Conservation (phyloP, 371 early-diverging fungal genomes). For the Mortierella sp. region DNA sequence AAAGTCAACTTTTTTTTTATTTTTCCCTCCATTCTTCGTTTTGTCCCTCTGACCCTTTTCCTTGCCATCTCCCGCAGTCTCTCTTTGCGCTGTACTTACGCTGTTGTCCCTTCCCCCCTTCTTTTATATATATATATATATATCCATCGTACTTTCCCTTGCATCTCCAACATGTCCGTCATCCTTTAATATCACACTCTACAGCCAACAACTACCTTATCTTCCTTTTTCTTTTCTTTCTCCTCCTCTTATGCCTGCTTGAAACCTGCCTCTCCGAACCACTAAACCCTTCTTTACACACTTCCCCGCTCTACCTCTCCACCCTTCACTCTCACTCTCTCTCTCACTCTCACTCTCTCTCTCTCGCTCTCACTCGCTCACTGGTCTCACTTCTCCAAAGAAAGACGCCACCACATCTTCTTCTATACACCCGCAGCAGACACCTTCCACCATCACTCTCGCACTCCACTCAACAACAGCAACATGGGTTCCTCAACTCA, state of each 20-base stretch:
- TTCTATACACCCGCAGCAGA: neutral
- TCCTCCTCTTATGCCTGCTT: neutral
- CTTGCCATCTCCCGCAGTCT: neutral
- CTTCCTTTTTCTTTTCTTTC: neutral
- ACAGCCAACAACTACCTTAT: neutral
- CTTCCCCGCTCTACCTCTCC: neutral
- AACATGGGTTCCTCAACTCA: slow-evolving; percentile 52
- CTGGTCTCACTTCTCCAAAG: neutral
- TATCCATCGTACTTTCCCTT: neutral
- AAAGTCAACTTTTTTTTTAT: neutral
- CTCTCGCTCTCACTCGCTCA: neutral
- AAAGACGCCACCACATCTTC: slow-evolving; percentile 1
- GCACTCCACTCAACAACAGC: slow-evolving; percentile 7
- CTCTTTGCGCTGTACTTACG: neutral
- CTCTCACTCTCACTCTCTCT: neutral
- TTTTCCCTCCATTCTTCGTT: slow-evolving; percentile 9
- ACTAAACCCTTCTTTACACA: neutral
- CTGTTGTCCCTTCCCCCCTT: neutral
- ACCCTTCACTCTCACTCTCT: neutral
- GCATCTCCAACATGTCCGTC: neutral
- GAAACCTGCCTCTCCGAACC: neutral
- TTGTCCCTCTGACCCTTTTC: neutral
- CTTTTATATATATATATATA: too few species aligned
- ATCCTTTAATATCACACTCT: neutral
- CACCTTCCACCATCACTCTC: slow-evolving; percentile 6